Base-by-base conservation (phyloP, 1,139 yeast genomes). In the Meyerozyma smithsonii region DNA sequence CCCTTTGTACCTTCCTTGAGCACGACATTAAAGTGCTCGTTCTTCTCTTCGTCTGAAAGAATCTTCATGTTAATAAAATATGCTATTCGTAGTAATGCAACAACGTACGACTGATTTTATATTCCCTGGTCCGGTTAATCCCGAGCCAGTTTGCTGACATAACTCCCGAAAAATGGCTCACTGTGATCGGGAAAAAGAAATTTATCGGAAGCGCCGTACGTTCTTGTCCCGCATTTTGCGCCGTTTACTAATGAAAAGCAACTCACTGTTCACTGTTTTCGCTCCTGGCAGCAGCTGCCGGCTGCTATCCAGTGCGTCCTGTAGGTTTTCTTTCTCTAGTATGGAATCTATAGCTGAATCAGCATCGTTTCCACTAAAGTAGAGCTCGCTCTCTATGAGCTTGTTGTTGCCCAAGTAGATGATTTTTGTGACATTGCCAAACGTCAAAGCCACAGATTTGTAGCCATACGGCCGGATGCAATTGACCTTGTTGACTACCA, bases 361-460 rank as follows among this genome's bases (percentile, higher is more conserved):
- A 26, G 64, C 56, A 32, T 60, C 57, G 6, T 64, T 50, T 5
- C 66, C 67, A 2, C 61, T 58, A 42, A 63, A 69, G 52, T 68
- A 69, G 28, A 69, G 52, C 42, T 69, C 71, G 36, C 62, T 63
- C 40, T 69, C 76, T 33, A 70, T 64, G 38, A 70, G 59, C 43
- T 68, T 68, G 40, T 69, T 70, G 51, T 79, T 81, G 6, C 95
- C 95, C 48, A 84, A 67, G 54, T 84, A 86, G 35, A 86, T 62
- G 28, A 87, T 75, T 52, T 83, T 82, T 69, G 86, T 73, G 11
- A 77, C 61, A 48, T 82, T 82, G 24, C 92, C 94, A 55, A 84
- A 81, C 32, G 81, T 79, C 24, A 84, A 81, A 20, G 85, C 81
- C 17, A 85, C 79, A 0, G 94, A 75, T 53, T 87, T 86, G 54